These are phyloP conservation scores for Penicillium sp. DNA, from an alignment of 2,329 filamentous ascomycete species.

Conservation along the genomic window DNA sequence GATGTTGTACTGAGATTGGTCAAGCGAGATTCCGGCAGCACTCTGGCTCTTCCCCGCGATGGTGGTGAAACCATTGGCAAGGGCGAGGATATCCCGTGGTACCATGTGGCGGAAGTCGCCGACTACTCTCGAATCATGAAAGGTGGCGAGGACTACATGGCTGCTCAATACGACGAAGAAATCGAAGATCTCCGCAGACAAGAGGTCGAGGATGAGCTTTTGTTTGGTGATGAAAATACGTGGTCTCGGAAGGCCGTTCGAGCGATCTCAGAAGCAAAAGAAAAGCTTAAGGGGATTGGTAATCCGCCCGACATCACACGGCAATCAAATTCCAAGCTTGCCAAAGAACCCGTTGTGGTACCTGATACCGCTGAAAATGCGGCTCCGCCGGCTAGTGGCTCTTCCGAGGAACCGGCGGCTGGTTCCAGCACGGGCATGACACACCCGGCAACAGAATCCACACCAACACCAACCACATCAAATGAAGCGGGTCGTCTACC, in stretches of 20 bases:
- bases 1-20: constrained; percentile 90
- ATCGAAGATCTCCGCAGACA: constrained; percentile 74
- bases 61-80: constrained; percentile 71
- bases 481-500: constrained; percentile 29
- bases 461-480: constrained; percentile 16
- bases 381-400: constrained; percentile 49
- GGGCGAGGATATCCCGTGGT: constrained; percentile 86
- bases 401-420: constrained; percentile 30
- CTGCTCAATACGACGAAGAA: constrained; percentile 77
- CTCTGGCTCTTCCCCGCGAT: constrained; percentile 84
- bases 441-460: constrained; percentile 1
- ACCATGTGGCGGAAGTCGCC: constrained; percentile 88
- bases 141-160: constrained; percentile 87
- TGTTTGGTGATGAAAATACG: constrained; percentile 91
- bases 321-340: constrained; percentile 55
- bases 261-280: constrained; percentile 74
- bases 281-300: constrained; percentile 71
- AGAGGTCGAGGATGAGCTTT: constrained; percentile 84
- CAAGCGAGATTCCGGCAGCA: constrained; percentile 77
- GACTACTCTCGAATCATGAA: constrained; percentile 97
- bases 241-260: constrained; percentile 86
- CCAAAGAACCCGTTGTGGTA: constrained; percentile 55
- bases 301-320: constrained; percentile 62
- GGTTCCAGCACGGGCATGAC: constrained; percentile 11
- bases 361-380: constrained; percentile 56